Evolutionary conservation across 2,329 filamentous ascomycete genomes (phyloP).

Genomic region (Tolypocladium inflatum): DNA sequence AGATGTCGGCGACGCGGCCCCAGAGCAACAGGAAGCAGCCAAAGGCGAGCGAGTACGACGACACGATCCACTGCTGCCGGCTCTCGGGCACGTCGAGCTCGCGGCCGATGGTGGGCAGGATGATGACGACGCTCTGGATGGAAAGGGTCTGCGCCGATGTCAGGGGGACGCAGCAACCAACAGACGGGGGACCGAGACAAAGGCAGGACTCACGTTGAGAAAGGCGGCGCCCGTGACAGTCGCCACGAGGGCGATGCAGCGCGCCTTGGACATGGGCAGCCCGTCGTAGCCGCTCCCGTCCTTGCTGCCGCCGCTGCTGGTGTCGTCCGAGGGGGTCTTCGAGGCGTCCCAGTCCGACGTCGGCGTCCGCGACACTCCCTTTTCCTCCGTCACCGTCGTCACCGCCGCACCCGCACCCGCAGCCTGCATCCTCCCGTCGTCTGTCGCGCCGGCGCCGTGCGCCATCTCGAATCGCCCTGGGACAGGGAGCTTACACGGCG

Average conservation of each 20-base stretch:
- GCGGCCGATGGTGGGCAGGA: conserved; percentile 50
- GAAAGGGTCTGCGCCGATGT: conserved; percentile 37
- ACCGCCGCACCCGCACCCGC: not conserved
- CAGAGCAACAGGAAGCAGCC: conserved; percentile 60
- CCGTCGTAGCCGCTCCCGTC: conserved; percentile 13
- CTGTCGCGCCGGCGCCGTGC: not conserved
- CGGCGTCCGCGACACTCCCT: not conserved
- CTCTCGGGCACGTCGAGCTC: conserved; percentile 47
- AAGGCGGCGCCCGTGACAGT: conserved; percentile 47
- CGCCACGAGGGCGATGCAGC: conserved; percentile 43
- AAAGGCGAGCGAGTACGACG: conserved; percentile 55
- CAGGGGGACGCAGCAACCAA: not conserved
- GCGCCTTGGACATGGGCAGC: conserved; percentile 36
- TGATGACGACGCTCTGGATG: conserved; percentile 50
- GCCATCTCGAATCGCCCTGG: not conserved
- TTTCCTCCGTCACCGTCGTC: not conserved
- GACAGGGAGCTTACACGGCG: not conserved
- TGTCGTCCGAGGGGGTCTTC: not conserved
- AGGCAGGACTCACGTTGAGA: conserved; percentile 33
- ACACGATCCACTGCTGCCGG: conserved; percentile 57
- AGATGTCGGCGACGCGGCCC: conserved; percentile 59
- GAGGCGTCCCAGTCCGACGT: not conserved
- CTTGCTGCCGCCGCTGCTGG: conserved; percentile 1
- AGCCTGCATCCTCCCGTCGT: not conserved
- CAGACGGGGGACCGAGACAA: not conserved